These are phyloP conservation scores for Exophiala alcalophila DNA, from an alignment of 2,329 filamentous ascomycete genomes.

Conservation along the genomic window DNA sequence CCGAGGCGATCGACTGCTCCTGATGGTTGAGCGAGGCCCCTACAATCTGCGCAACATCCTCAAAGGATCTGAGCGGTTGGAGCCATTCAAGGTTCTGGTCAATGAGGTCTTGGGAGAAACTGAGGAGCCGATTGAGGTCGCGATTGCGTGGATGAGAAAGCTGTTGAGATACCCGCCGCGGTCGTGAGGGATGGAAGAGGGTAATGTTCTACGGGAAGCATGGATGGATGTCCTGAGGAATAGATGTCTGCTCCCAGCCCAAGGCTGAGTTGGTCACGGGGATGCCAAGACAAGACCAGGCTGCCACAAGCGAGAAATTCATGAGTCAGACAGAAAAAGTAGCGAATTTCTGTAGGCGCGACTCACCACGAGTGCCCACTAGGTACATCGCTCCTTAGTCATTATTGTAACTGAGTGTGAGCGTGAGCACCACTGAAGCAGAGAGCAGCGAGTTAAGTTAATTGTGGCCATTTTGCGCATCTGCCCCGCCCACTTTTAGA, in stretches of 20 bases:
- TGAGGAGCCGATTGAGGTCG: constrained; percentile 19
- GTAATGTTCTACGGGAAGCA: no score
- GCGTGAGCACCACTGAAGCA: no score
- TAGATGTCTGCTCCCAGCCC: not conserved
- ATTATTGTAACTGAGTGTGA: not conserved
- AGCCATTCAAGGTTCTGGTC: constrained; percentile 16
- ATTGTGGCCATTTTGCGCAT: no score
- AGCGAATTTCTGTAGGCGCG: no score
- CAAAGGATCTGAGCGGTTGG: constrained; percentile 8
- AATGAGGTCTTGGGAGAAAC: constrained; percentile 14
- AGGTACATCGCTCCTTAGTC: not conserved
- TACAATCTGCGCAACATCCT: constrained; percentile 25
- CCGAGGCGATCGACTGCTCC: constrained; percentile 23
- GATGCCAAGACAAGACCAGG: no score
- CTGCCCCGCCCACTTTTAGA: not conserved
- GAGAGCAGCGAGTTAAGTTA: no score
- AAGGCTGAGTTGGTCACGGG: no score
- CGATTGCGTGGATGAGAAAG: constrained; percentile 25
- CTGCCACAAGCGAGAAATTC: no score
- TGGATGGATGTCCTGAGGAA: not conserved
- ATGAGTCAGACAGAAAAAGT: no score
- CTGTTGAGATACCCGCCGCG: constrained; percentile 20
- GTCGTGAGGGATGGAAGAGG: constrained; percentile 14
- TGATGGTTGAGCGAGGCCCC: constrained; percentile 29
- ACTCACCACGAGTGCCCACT: no score